Evolutionary conservation across 306 rosid genomes (phyloP), one percentile per base, ranked within the genome.

Genomic region (Cyclanthera cordifolia): DNA sequence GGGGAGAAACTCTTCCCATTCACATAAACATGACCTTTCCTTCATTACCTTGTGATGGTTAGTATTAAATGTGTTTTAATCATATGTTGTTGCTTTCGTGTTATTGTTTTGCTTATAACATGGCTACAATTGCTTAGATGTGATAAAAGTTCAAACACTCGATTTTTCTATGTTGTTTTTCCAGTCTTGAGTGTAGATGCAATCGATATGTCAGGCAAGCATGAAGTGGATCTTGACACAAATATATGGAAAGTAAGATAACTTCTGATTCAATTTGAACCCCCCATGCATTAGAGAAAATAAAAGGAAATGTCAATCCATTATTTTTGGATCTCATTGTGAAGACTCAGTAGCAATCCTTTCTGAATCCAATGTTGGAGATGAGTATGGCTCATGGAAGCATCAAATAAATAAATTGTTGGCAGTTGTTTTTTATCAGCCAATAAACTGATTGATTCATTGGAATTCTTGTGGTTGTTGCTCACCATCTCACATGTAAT

Each of bases 211-310:
- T 93, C 99, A 12, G 99, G 99, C 65, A 93, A 90, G 84, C 99
- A 93, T 68, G 99, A 90, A 82, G 99, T 93, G 76, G 99, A 93
- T 85, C 95, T 93, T 17, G 99, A 93, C 73, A 93, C 99, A 19
- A 93, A 79, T 72, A 93, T 93, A 34, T 93, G 96, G 99, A 93
- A 93, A 81, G 99, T 93, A 78, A 83, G 85, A 56, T 41, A 37
- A 16, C 74, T 58, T 65, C 20, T 46, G 4, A 10, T 4, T 69
- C 25, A 32, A 53, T 53, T 4, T n/a, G n/a, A n/a, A n/a, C n/a
- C n/a, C n/a, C n/a, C n/a, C n/a, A n/a, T n/a, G n/a, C n/a, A n/a
- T n/a, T n/a, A n/a, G n/a, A n/a, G n/a, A n/a, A n/a, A n/a, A n/a
- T n/a, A n/a, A n/a, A n/a, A n/a, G n/a, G n/a, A n/a, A n/a, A n/a